Base-by-base conservation (phyloP, 2,329 filamentous ascomycete genomes). In the Neonectria magnoliae region DNA sequence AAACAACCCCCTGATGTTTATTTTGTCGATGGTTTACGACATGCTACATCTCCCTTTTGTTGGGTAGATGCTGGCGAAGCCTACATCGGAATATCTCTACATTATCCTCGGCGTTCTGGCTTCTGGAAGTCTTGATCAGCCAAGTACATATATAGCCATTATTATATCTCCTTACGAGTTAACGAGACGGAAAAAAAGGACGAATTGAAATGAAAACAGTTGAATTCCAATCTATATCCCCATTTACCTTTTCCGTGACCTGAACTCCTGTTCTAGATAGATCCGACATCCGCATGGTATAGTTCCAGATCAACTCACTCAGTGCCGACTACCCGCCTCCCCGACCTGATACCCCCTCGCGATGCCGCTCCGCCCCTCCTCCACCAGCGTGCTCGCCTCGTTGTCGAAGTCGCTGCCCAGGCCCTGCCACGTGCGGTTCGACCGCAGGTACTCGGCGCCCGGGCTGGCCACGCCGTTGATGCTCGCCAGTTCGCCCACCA, bases 401-500 rank as follows among this genome's bases (percentile, higher is more conserved):
- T 81, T 81, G n/a, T 80, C 68, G 73, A 94, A 97, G 76, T 99
- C 96, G 66, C 89, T 97, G 0, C 96, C 96, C 25, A 99, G 80
- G 0, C 96, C 96, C 75, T 91, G 91, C 96, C 96, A 99, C 4
- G 93, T 97, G 61, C 96, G 83, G 73, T 94, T 88, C 4, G 91
- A 92, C 33, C 91, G 87, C 67, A 99, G 81, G 71, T 88, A 98
- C 77, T 98, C 93, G 0, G 96, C 96, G 0, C 93, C 96, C 0
- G 96, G 96, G 50, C 95, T 98, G n/a, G 91, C 84, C 0, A 95
- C 88, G 7, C 94, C 93, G 56, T 94, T 95, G 70, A 98, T 89
- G 50, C 90, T 90, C 0, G 93, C 91, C 18, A 98, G 71, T 68
- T 97, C 91, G 3, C 91, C 89, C 58, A 78, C 64, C 59, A 79